Evolutionary conservation across 495 filamentous ascomycete species (phyloP), one percentile per base, ranked within the genome.

Genomic region (Jackrogersella multiformis): DNA sequence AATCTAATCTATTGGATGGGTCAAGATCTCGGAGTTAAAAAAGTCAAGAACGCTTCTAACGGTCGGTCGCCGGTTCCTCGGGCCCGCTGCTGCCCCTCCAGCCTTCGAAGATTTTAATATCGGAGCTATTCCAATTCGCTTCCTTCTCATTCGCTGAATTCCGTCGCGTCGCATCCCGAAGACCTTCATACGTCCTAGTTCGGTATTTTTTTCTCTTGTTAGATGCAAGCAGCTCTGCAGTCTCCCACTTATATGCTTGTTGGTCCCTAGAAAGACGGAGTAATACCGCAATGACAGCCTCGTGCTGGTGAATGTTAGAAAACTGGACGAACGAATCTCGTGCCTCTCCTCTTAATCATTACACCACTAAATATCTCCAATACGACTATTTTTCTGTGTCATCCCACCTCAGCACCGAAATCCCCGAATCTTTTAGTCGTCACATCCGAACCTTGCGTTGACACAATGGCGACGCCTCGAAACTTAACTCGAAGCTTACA

Each of bases 91-190:
- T n/a, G n/a, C n/a, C n/a, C n/a, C n/a, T n/a, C n/a, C n/a, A n/a
- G n/a, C n/a, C n/a, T n/a, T 30, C 42, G 12, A 57, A 65, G 45
- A 52, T 46, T 65, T 64, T 61, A 61, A 61, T n/a, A n/a, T 70
- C 67, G 67, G 67, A 70, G 56, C 67, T 69, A 65, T 59, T 35
- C 21, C 9, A 57, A 70, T 65, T 70, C 51, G 61, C 49, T 20
- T 38, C 26, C 20, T 41, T 70, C 61, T 58, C 13, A 69, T 65
- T 64, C 61, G 56, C 54, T 20, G 13, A 60, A 38, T 60, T 54
- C n/a, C 26, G 51, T 61, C 61, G 67, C 57, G 32, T 70, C 61
- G 61, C 67, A 65, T 64, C 42, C 38, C 35, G 39, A 36, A 9
- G 24, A 35, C 21, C 23, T 55, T 56, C 21, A 41, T 34, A 15